Conservation (phyloP, 352 stramenopile genomes). For the Achlya hypogyna region DNA sequence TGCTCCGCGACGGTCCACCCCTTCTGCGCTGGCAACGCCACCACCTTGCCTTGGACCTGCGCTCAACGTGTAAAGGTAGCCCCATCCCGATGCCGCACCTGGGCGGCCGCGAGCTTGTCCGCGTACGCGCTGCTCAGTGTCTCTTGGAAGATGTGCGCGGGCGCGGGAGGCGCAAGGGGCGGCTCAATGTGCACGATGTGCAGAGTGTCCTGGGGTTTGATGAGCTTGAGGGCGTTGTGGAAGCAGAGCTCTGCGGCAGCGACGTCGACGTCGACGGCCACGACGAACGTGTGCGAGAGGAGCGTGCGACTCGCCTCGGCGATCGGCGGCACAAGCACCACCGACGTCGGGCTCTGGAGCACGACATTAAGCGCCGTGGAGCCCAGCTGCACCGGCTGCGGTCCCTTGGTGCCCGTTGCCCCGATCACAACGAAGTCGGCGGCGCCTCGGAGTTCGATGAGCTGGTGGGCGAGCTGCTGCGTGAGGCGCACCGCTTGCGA, state of each 20-base stretch:
- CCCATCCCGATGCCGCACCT: too few species aligned
- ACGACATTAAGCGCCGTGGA: neutral
- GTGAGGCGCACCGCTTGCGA: slow-evolving; percentile 1
- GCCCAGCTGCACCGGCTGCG: neutral
- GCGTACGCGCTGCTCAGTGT: neutral
- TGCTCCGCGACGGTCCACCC: slow-evolving; percentile 2
- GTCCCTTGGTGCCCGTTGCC: neutral
- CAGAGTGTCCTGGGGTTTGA: neutral
- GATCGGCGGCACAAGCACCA: slow-evolving; percentile 5
- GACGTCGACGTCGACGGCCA: neutral
- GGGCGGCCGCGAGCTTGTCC: neutral
- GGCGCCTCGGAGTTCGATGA: neutral
- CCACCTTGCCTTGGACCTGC: neutral
- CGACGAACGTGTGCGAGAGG: neutral
- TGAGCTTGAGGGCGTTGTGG: slow-evolving; percentile 1
- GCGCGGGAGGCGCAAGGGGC: neutral
- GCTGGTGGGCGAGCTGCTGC: neutral
- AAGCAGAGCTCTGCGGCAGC: neutral
- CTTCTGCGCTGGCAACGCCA: neutral
- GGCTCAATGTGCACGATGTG: slow-evolving; percentile 9
- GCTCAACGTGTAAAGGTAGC: too few species aligned
- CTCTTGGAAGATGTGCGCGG: neutral
- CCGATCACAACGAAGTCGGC: slow-evolving; percentile 12
- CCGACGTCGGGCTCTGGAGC: neutral
- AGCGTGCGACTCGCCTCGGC: neutral